Base-by-base conservation (phyloP, 106 monocot species). In the Acorus gramineus region DNA sequence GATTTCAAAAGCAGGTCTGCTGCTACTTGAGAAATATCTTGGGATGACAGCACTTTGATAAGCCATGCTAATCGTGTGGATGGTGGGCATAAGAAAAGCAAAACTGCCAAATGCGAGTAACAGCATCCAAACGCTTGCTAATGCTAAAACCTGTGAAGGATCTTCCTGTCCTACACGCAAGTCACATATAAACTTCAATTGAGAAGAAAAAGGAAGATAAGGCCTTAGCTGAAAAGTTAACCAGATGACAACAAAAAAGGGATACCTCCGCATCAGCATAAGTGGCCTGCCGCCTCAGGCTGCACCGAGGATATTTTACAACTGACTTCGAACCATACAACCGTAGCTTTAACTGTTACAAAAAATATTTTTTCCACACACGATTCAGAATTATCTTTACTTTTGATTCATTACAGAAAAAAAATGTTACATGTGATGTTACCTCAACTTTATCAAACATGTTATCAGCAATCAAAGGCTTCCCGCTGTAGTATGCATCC, bases 401-500 rank as follows among this genome's bases (percentile, higher is more conserved):
- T 64, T 71, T 73, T 10, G 49, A 44, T 2, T 43, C 42, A 45
- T 46, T 45, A 11, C 6, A 11, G 28, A n/a, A 55, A 55, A 7
- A 45, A 66, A 55, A 48, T 2, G 2, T 50, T 52, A 28, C 28
- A 28, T 1, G 1, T 28, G 28, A 28, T 28, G 28, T 68, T 59
- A 90, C 95, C 87, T 96, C 95, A 28, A 96, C 85, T 85, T 83
- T 96, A 78, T 96, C 90, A 73, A 90, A 96, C 95, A 96, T 96
- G 80, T 90, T 87, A 79, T 96, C 95, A 42, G 85, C 60, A 55
- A 96, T 87, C 76, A 96, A 77, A 8, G 95, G 95, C 52, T 83
- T 76, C 14, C 95, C 95, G 68, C 80, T 96, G 65, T 96, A 96
- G 77, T 96, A 96, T 5, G 95, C 78, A 81, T 96, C 82, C 52